Evolutionary conservation across 1,139 yeast species (phyloP).

Genomic region (Kodamaea plutei): DNA sequence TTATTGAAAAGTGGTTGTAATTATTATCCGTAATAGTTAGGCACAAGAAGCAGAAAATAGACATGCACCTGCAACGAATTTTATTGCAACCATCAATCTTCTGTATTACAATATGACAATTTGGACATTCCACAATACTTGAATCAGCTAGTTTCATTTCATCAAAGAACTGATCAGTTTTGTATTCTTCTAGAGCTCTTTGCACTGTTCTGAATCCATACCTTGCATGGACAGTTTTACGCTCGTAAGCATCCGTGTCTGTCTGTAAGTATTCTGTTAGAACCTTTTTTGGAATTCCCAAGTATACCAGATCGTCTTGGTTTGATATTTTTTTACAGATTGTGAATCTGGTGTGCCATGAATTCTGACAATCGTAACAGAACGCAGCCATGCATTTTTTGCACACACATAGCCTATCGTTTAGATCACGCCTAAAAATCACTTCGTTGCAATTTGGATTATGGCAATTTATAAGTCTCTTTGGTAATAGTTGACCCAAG

Average conservation of each 20-base stretch:
- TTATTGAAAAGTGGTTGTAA: conserved; percentile 50
- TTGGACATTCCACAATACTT: conserved; percentile 50
- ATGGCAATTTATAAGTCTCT: conserved; percentile 52
- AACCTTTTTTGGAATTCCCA: conserved; percentile 40
- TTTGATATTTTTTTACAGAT: conserved; percentile 32
- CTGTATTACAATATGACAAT: conserved; percentile 51
- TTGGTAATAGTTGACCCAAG: conserved; percentile 45
- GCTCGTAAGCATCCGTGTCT: conserved; percentile 24
- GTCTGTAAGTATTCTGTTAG: conserved; percentile 36
- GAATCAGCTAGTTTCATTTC: conserved; percentile 40
- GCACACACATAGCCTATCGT: conserved; percentile 53
- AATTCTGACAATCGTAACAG: conserved; percentile 55
- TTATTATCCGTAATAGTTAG: conserved; percentile 35
- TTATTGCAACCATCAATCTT: conserved; percentile 66
- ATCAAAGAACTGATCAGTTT: conserved; percentile 47
- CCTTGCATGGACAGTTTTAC: conserved; percentile 37
- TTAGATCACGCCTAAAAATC: conserved; percentile 46
- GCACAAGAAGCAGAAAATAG: conserved; percentile 57
- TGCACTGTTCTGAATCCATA: conserved; percentile 48
- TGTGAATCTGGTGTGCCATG: conserved; percentile 63
- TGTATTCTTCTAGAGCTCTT: conserved; percentile 41
- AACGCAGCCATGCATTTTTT: conserved; percentile 52
- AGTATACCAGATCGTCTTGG: conserved; percentile 20
- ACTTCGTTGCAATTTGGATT: conserved; percentile 37
- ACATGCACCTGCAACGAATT: conserved; percentile 56